A percentile compares a stretch with the other conserved stretches of the same genome.
phyloP scores from a whole-genome alignment of 2,329 filamentous ascomycete genomes.

The Berkeleyomyces basicola region DNA sequence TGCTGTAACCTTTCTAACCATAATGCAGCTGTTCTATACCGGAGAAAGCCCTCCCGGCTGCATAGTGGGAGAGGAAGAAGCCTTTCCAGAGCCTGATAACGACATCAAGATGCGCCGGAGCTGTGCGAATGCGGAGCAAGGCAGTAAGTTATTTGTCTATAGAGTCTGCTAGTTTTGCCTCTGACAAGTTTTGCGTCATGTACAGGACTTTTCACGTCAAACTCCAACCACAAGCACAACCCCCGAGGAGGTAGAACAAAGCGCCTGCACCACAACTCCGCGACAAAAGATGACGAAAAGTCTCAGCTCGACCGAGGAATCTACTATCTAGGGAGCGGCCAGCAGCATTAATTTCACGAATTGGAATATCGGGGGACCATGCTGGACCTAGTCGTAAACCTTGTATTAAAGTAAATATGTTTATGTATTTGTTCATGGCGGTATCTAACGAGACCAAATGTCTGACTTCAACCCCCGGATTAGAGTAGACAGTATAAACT shows the following conservation, averaged over 20 bases:
- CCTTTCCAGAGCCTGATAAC: constrained; percentile 68
- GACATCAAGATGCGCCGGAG: constrained; percentile 74
- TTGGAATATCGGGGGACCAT: neutral
- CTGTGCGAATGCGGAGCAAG: constrained; percentile 70
- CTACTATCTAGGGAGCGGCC: neutral
- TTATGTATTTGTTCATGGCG: neutral
- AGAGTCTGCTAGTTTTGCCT: neutral
- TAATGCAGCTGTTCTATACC: constrained; percentile 33
- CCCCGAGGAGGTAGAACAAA: neutral
- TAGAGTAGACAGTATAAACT: too few species aligned
- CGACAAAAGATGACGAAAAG: neutral
- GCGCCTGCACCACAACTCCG: neutral
- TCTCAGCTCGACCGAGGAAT: neutral
- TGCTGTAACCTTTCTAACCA: constrained; percentile 2
- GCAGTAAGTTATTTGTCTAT: constrained; percentile 38
- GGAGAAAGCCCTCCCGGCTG: constrained; percentile 29
- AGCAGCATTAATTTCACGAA: neutral
- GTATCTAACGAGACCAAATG: neutral
- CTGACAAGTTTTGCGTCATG: neutral
- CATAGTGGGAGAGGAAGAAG: constrained; percentile 52
- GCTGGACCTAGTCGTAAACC: too few species aligned
- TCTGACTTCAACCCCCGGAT: neutral
- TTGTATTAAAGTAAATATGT: neutral
- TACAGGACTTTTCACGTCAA: constrained; percentile 59
- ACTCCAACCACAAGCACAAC: neutral